Conservation (phyloP, 2,329 filamentous ascomycete genomes). For the Cercospora zeae-maydis region DNA sequence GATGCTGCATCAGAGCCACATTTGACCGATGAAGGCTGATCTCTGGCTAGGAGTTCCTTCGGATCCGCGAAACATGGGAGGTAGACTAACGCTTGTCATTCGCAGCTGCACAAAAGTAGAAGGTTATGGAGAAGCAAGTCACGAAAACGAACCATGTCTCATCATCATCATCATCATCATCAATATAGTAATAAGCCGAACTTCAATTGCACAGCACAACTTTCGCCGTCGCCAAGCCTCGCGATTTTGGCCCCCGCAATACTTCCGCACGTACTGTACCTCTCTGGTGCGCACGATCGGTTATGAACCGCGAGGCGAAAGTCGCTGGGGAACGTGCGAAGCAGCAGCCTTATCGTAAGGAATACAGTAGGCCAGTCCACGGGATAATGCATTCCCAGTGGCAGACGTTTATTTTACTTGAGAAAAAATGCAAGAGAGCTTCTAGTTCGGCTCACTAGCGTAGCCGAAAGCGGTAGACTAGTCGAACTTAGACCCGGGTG, state of each 20-base stretch:
- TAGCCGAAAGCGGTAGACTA: background rate
- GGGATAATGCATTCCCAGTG: background rate
- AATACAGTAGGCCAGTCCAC: slow-evolving; percentile 4
- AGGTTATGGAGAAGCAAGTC: background rate
- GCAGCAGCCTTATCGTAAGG: background rate
- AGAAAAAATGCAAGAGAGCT: slow-evolving; percentile 3
- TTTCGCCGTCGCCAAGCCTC: background rate
- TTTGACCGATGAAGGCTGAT: background rate
- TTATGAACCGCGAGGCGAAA: background rate
- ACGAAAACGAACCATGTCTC: background rate
- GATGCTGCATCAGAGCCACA: background rate
- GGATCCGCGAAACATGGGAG: too few relatives aligned
- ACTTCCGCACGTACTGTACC: background rate
- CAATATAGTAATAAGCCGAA: background rate
- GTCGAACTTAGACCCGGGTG: too few relatives aligned
- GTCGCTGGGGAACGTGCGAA: background rate
- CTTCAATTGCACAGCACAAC: background rate
- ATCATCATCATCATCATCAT: too few relatives aligned
- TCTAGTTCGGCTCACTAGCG: slow-evolving; percentile 3
- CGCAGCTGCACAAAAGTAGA: background rate
- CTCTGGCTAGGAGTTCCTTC: background rate
- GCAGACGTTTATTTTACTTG: slow-evolving; percentile 7
- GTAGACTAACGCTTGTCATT: background rate
- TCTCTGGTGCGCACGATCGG: background rate
- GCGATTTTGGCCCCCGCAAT: background rate